Conservation (phyloP, 768 basidiomycete genomes). For the Hygrocybe punicea region DNA sequence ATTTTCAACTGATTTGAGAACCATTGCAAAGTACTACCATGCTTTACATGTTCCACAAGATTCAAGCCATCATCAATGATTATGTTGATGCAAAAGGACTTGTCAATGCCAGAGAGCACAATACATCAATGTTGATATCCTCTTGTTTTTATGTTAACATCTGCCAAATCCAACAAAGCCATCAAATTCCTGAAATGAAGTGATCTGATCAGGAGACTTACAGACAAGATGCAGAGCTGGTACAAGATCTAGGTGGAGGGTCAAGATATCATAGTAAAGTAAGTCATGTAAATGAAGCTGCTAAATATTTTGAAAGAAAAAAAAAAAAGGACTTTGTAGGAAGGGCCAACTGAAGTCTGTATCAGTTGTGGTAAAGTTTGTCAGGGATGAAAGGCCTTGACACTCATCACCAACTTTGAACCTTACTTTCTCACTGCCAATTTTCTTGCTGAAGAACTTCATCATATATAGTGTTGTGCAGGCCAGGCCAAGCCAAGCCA, state of each 20-base stretch:
- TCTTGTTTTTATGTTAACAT: slow-evolving; percentile 30
- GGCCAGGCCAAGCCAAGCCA: too few species aligned
- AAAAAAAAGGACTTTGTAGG: too few species aligned
- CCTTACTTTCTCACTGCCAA: slow-evolving; percentile 66
- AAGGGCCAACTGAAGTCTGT: slow-evolving; percentile 76
- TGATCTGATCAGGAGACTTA: slow-evolving; percentile 52
- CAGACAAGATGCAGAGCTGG: slow-evolving; percentile 74
- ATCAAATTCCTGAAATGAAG: slow-evolving; percentile 64
- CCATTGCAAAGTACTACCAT: slow-evolving; percentile 41
- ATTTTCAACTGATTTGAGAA: neutral
- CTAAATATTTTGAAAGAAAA: slow-evolving; percentile 4
- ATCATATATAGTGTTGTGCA: slow-evolving; percentile 71
- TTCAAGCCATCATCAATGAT: slow-evolving; percentile 54
- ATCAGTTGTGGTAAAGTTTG: slow-evolving; percentile 60
- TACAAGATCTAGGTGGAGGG: slow-evolving; percentile 58
- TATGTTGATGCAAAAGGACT: slow-evolving; percentile 64
- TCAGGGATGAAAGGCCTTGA: slow-evolving; percentile 76
- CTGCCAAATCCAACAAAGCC: slow-evolving; percentile 4
- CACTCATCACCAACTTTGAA: slow-evolving; percentile 77
- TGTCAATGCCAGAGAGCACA: slow-evolving; percentile 59
- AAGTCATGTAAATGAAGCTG: slow-evolving; percentile 19
- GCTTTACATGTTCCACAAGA: slow-evolving; percentile 54
- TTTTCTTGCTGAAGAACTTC: slow-evolving; percentile 73
- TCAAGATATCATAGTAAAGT: slow-evolving; percentile 60
- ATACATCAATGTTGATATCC: slow-evolving; percentile 66